phyloP scores from a whole-genome alignment of 73 alveolate species.

The Tetrahymena malaccensis region DNA sequence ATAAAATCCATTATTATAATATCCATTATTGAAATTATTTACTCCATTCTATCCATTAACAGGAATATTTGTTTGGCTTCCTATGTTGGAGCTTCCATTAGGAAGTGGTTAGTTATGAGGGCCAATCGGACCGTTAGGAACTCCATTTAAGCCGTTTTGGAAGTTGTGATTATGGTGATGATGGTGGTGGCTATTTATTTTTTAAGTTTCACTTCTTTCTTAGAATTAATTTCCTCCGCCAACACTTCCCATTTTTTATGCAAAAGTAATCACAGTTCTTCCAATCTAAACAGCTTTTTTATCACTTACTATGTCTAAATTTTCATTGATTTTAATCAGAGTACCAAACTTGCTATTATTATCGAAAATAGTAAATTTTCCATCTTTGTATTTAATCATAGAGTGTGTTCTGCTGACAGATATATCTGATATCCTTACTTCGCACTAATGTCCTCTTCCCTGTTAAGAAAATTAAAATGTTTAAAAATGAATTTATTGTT shows the following conservation, averaged over 20 bases:
- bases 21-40: neutral
- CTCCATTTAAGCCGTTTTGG: neutral
- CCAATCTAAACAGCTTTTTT: conserved; percentile 45
- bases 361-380: conserved; percentile 34
- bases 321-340: conserved; percentile 9
- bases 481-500: neutral
- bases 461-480: neutral
- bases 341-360: conserved; percentile 45
- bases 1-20: neutral
- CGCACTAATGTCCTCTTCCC: conserved; percentile 76
- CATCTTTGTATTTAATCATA: conserved; percentile 23
- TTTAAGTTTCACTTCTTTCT: neutral
- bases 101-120: neutral
- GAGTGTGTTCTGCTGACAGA: conserved; percentile 63
- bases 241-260: conserved; percentile 1
- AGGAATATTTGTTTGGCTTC: neutral
- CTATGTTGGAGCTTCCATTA: neutral
- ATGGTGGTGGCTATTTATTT: neutral
- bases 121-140: neutral
- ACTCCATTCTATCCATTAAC: neutral
- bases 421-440: conserved; percentile 65
- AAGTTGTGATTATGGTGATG: neutral
- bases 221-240: neutral
- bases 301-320: conserved; percentile 12
- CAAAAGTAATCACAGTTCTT: conserved; percentile 42